phyloP scores from a whole-genome alignment of 352 stramenopile genomes.

The Phytophthora capsici region DNA sequence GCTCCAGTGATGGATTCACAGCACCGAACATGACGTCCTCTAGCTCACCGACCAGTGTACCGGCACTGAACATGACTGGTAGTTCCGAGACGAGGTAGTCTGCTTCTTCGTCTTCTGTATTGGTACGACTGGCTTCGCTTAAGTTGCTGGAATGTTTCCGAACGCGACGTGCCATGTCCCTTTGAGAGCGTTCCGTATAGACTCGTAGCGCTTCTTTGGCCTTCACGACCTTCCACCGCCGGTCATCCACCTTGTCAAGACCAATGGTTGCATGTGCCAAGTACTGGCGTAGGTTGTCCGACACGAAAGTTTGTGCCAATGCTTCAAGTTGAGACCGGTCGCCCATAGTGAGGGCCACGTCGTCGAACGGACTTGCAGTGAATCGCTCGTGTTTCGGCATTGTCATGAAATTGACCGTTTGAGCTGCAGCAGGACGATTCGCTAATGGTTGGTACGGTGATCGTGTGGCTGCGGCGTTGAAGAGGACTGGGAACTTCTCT shows the following conservation, averaged over 20 bases:
- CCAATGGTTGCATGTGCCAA: conserved; percentile 36
- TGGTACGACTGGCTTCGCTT: conserved; percentile 6
- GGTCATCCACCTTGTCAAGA: conserved; percentile 39
- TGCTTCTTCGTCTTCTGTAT: conserved; percentile 8
- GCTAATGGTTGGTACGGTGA: conserved; percentile 18
- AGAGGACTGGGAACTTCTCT: conserved; percentile 1
- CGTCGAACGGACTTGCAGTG: conserved; percentile 31
- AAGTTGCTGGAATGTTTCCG: conserved; percentile 22
- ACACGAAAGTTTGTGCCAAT: conserved; percentile 37
- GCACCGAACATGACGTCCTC: conserved; percentile 54
- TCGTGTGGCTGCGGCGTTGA: conserved; percentile 1
- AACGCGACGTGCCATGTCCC: conserved; percentile 27
- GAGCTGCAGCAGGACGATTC: conserved; percentile 14
- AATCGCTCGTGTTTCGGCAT: conserved; percentile 31
- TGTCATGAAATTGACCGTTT: background rate
- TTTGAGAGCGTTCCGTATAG: conserved; percentile 37
- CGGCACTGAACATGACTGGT: conserved; percentile 37
- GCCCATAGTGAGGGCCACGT: conserved; percentile 28
- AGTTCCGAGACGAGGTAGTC: conserved; percentile 30
- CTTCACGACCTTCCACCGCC: conserved; percentile 44
- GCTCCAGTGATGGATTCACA: conserved; percentile 40
- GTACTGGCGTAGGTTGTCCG: conserved; percentile 49
- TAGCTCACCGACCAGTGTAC: conserved; percentile 35
- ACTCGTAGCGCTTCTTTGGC: conserved; percentile 34
- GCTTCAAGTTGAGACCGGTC: conserved; percentile 33